Evolutionary conservation across 352 stramenopile species (phyloP).

Genomic region (Pythium coloratum): DNA sequence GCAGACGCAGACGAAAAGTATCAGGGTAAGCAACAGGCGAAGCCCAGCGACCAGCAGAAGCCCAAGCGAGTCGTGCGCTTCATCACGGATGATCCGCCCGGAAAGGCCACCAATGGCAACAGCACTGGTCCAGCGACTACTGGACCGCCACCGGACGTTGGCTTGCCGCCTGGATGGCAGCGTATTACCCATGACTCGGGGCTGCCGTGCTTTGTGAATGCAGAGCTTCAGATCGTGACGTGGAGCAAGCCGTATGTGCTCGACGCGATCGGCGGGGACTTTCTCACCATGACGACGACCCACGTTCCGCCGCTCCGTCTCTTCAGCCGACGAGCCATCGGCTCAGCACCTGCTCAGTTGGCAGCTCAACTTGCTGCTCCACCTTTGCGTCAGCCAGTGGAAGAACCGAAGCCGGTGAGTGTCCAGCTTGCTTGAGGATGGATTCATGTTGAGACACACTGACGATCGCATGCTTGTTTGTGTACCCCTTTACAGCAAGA

Average conservation of each 20-base stretch:
- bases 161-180: conserved; percentile 64
- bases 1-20: neutral
- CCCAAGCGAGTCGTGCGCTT: conserved; percentile 11
- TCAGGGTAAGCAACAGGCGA: conserved; percentile 36
- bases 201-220: conserved; percentile 70
- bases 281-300: conserved; percentile 45
- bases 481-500: neutral
- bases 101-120: conserved; percentile 4
- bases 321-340: conserved; percentile 32
- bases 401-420: neutral
- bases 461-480: neutral
- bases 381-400: neutral
- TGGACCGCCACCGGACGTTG: conserved; percentile 21
- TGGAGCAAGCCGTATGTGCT: conserved; percentile 76
- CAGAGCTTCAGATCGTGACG: conserved; percentile 48
- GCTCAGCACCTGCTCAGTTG: neutral
- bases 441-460: neutral
- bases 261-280: conserved; percentile 36
- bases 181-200: conserved; percentile 64
- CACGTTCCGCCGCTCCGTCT: conserved; percentile 72
- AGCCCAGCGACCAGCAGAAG: neutral
- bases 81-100: conserved; percentile 7
- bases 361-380: neutral
- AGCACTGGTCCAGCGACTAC: neutral
- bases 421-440: neutral